A percentile compares a stretch with the other conserved stretches of the same genome.
Evolutionary conservation across 2,329 filamentous ascomycete species (phyloP).

Genomic region (Hymenoscyphus salicellus): DNA sequence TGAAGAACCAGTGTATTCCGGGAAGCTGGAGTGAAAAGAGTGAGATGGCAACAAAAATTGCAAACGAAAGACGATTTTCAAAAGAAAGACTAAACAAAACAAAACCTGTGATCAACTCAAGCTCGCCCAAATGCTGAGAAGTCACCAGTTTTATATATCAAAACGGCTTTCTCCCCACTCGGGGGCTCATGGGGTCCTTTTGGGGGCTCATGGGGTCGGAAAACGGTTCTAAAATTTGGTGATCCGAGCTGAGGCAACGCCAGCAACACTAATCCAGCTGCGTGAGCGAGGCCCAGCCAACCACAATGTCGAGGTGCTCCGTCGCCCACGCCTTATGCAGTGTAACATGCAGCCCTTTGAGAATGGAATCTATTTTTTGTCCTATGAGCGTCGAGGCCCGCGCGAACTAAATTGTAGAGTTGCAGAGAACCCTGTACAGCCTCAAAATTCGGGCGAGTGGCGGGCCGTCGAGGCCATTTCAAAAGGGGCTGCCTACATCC

Average conservation of each 20-base stretch:
- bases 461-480: not conserved
- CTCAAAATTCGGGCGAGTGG: not conserved
- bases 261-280: not conserved
- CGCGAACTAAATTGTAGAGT: not conserved
- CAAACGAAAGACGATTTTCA: not conserved
- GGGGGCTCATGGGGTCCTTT: not conserved
- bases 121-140: not conserved
- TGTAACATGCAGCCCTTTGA: not conserved
- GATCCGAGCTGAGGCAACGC: not conserved
- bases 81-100: conserved; percentile 5
- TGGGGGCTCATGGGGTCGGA: not conserved
- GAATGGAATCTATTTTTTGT: not conserved
- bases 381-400: not conserved
- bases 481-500: not conserved
- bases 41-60: not conserved
- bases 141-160: not conserved
- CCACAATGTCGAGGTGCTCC: not conserved
- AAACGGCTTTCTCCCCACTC: not conserved
- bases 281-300: not conserved
- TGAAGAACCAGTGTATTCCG: conserved; percentile 2
- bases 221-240: not conserved
- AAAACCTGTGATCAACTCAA: not conserved
- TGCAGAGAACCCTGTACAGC: not conserved
- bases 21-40: not conserved
- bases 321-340: not conserved